A percentile compares a stretch with the other conserved stretches of the same genome.
phyloP scores from a whole-genome alignment of 169 alveolate species.

The Plasmodium reichenowi region DNA sequence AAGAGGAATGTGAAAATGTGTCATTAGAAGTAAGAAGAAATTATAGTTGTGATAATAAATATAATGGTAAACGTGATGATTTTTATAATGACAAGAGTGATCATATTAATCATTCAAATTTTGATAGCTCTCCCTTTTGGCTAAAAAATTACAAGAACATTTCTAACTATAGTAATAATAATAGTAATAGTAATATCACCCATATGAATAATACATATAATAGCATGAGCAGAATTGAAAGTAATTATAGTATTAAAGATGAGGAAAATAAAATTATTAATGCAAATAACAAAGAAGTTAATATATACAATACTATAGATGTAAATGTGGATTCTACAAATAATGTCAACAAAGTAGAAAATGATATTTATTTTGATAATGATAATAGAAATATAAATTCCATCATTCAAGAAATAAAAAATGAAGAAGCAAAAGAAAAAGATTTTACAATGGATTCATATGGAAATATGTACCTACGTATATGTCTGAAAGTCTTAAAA shows the following conservation, averaged over 20 bases:
- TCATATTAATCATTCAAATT: no score
- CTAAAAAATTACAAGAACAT: no score
- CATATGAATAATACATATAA: background rate
- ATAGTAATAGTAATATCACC: no score
- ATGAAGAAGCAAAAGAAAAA: slow-evolving; percentile 73
- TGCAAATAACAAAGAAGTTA: background rate
- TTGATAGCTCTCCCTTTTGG: no score
- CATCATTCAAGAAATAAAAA: slow-evolving; percentile 66
- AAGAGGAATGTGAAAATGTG: no score
- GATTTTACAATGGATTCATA: slow-evolving; percentile 58
- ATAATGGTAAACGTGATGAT: no score
- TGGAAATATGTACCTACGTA: slow-evolving; percentile 55
- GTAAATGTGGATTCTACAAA: background rate
- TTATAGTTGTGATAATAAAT: no score
- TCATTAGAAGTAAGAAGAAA: no score
- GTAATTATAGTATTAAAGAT: background rate
- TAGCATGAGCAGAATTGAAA: background rate
- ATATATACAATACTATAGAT: background rate
- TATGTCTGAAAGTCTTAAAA: slow-evolving; percentile 52
- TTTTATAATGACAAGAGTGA: no score
- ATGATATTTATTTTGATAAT: background rate
- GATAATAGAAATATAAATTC: slow-evolving; percentile 25
- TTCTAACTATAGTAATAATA: no score
- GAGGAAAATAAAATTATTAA: background rate
- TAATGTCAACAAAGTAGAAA: background rate